Conservation (phyloP, 768 basidiomycete species). For the Bullera alba region DNA sequence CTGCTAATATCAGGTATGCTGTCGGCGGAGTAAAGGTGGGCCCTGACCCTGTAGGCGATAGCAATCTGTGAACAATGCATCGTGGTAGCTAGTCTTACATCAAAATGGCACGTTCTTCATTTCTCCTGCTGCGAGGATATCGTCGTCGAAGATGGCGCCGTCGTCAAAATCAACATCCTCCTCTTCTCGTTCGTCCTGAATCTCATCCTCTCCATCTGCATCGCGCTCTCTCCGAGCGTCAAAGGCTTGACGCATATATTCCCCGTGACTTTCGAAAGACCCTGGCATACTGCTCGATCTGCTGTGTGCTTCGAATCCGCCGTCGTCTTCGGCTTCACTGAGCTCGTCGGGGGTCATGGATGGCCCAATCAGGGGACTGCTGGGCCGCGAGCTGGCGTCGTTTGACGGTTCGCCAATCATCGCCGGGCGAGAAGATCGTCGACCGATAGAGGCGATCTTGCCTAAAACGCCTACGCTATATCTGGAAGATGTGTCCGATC, state of each 20-base stretch:
- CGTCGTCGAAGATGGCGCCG: constrained; percentile 65
- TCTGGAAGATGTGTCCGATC: constrained; percentile 67
- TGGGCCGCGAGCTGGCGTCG: constrained; percentile 51
- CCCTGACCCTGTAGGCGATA: constrained; percentile 28
- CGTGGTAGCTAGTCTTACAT: background rate
- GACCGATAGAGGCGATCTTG: constrained; percentile 42
- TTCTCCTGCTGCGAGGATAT: constrained; percentile 70
- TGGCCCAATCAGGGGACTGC: constrained; percentile 64
- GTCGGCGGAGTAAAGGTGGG: constrained; percentile 22
- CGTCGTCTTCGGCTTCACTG: constrained; percentile 30
- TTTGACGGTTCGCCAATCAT: constrained; percentile 19
- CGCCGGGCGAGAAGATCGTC: constrained; percentile 38
- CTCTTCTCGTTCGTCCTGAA: constrained; percentile 36
- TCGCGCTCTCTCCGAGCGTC: background rate
- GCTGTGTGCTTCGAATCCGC: constrained; percentile 1
- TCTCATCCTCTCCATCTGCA: constrained; percentile 48
- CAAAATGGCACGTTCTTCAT: constrained; percentile 55
- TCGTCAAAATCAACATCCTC: constrained; percentile 48
- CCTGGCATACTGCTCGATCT: constrained; percentile 85
- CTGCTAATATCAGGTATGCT: constrained; percentile 18
- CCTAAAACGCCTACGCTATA: constrained; percentile 45
- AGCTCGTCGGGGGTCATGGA: constrained; percentile 54
- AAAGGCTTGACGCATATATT: background rate
- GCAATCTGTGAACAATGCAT: constrained; percentile 5
- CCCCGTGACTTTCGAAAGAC: constrained; percentile 50